phyloP scores from a whole-genome alignment of 768 basidiomycete genomes.

The Suillus paluster region DNA sequence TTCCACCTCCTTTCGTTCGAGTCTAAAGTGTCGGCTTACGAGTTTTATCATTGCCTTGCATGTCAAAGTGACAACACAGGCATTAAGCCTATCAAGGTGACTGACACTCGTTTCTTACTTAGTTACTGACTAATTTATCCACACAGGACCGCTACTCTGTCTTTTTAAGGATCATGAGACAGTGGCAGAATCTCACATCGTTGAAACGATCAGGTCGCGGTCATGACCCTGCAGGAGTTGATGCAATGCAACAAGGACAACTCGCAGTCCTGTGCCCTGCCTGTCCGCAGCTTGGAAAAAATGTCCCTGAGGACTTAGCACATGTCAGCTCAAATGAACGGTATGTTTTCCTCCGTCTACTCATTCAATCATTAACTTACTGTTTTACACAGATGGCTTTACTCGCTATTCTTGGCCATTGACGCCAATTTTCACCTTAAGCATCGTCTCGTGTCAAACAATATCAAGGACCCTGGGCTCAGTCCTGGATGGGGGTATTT shows the following conservation, averaged over 20 bases:
- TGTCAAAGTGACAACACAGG: slow-evolving; percentile 32
- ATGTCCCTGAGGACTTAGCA: slow-evolving; percentile 28
- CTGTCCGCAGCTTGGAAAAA: slow-evolving; percentile 38
- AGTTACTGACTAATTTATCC: slow-evolving; percentile 12
- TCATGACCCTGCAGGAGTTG: slow-evolving; percentile 7
- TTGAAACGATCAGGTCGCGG: slow-evolving; percentile 18
- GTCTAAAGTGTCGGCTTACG: slow-evolving; percentile 33
- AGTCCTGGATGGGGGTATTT: slow-evolving; percentile 30
- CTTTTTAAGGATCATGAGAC: slow-evolving; percentile 23
- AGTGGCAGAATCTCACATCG: slow-evolving; percentile 16
- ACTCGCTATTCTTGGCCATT: slow-evolving; percentile 31
- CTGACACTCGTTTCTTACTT: slow-evolving; percentile 7
- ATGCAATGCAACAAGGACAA: slow-evolving; percentile 23
- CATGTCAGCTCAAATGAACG: not conserved
- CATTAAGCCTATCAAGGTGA: slow-evolving; percentile 19
- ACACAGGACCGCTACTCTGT: slow-evolving; percentile 35
- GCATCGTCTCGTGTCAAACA: slow-evolving; percentile 19
- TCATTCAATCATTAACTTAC: not conserved
- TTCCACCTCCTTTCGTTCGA: slow-evolving; percentile 33
- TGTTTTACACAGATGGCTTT: slow-evolving; percentile 25
- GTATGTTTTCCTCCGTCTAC: not conserved
- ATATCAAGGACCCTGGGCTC: slow-evolving; percentile 23
- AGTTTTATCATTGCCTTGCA: slow-evolving; percentile 34
- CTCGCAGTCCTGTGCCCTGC: slow-evolving; percentile 37
- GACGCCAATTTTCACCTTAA: slow-evolving; percentile 36